Evolutionary conservation across 208 protist species (phyloP), one percentile per base, ranked within the genome.

Genomic region (Trypanosoma melophagium): DNA sequence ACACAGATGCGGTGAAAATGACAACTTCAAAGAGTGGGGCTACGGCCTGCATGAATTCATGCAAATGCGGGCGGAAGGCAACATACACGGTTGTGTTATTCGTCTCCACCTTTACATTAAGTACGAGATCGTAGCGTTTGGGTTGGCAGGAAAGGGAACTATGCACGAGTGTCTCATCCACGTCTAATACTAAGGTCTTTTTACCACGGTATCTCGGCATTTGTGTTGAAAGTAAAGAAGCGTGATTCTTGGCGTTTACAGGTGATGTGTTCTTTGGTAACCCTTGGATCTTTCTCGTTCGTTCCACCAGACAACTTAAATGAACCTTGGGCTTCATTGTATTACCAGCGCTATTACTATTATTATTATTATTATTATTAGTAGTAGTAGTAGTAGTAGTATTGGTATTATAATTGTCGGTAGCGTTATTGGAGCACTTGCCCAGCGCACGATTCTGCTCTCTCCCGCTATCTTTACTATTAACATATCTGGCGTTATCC

Each of bases 81-180:
- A 96, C 91, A 71, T 92, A 97, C n/a, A 95, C 85, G 52, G 90
- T 79, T 19, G 87, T 82, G 7, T 69, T 77, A 16, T 69, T 78
- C n/a, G 72, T 64, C 38, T 90, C 80, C 16, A 92, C 59, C 35
- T 66, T 41, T 28, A 97, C 81, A 22, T 84, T 64, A 9, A 97
- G 66, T 47, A 93, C 70, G 35, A 95, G 49, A 67, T 94, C 83
- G 66, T 87, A 86, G 38, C 79, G 65, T 19, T 80, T 82, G 42
- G 76, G 75, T 67, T 94, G 63, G 49, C 83, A 93, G 22, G 74
- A 86, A 7, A 80, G 59, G 14, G 79, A 84, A 70, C 87, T 93
- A 78, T 96, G 90, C 69, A 96, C 90, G 14, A 96, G 80, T 8
- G 90, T 97, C 66, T 97, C 90, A 53, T 97, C 93, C 10, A 97